Base-by-base conservation (phyloP, 2,329 filamentous ascomycete species). In the Talaromyces atroroseus region DNA sequence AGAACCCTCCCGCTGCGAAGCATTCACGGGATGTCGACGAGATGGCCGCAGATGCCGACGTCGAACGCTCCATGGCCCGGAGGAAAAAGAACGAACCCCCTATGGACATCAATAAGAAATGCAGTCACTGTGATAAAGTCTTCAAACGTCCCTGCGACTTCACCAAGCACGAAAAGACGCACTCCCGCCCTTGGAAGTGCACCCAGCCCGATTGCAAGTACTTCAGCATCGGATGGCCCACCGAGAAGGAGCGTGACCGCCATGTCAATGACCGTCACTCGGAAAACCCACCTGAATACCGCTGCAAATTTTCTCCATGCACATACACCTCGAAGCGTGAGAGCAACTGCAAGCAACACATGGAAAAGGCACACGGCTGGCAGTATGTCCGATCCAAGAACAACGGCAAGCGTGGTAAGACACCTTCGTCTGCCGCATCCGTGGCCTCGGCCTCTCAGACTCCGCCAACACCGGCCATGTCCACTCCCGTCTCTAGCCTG, bases 211-310 rank as follows among this genome's bases (percentile, higher is more conserved):
- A 83, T 47, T 97, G 94, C 88, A 95, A 95, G 71, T 97, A 96
- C 73, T 85, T 89, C 71, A 82, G 87, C 34, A 85, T 89, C 65
- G 94, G 94, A 50, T 97, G 92, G 89, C 92, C 94, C 4, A 97
- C 94, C 0, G 92, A 97, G 75, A 97, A 99, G 76, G 94, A 97
- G 76, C 89, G 92, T 74, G 92, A 96, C 65, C 89, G 94, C 53
- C 94, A 99, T 73, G 83, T 90, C 74, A 96, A 96, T 71, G 94
- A 99, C 78, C 96, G 95, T 77, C 94, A 99, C 76, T 92, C 89
- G 18, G 76, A 82, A 53, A 80, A 85, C 34, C 92, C 94, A 4
- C 80, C 85, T 45, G 85, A 95, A 77, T 96, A 85, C 73, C 85
- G 89, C 75, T 99, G 94, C 75, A 76, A 85, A 49, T 97, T 82